phyloP scores from a whole-genome alignment of 768 basidiomycete genomes.

The Leccinum sublutescens region DNA sequence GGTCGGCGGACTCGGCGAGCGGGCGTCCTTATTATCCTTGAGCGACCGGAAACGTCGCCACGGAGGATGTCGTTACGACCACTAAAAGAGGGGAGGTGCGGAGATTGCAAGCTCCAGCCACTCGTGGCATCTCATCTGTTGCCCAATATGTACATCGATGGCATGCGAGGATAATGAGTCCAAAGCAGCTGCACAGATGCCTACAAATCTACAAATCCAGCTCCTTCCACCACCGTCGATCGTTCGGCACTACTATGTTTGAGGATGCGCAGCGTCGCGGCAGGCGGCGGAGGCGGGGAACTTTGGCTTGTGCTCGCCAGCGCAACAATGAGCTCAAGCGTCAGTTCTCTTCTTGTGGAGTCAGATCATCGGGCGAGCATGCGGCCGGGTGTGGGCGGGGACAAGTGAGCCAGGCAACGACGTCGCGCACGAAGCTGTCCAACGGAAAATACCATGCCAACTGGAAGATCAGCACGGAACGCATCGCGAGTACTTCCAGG shows the following conservation, averaged over 20 bases:
- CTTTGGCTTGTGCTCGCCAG: conserved; percentile 36
- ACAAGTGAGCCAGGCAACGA: neutral
- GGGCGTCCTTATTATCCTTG: conserved; percentile 96
- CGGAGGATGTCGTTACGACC: conserved; percentile 55
- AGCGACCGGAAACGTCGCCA: conserved; percentile 92
- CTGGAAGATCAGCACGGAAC: conserved; percentile 12
- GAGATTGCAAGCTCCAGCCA: too few relatives aligned
- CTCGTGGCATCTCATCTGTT: too few relatives aligned
- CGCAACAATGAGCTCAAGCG: conserved; percentile 62
- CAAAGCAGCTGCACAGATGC: neutral
- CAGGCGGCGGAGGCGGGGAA: conserved; percentile 47
- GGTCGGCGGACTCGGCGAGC: conserved; percentile 83
- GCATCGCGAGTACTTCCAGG: neutral
- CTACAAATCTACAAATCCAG: too few relatives aligned
- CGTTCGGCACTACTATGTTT: conserved; percentile 42
- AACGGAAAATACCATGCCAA: neutral
- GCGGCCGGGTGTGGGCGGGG: too few relatives aligned
- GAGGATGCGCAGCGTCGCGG: conserved; percentile 60
- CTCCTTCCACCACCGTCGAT: too few relatives aligned
- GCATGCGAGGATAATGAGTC: too few relatives aligned
- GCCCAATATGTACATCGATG: too few relatives aligned
- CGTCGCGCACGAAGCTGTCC: neutral
- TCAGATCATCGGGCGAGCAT: neutral
- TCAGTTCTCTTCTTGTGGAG: conserved; percentile 58
- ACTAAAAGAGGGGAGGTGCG: conserved; percentile 13